Evolutionary conservation across 805 yeast species (phyloP).

Genomic region (Yarrowia deformans): DNA sequence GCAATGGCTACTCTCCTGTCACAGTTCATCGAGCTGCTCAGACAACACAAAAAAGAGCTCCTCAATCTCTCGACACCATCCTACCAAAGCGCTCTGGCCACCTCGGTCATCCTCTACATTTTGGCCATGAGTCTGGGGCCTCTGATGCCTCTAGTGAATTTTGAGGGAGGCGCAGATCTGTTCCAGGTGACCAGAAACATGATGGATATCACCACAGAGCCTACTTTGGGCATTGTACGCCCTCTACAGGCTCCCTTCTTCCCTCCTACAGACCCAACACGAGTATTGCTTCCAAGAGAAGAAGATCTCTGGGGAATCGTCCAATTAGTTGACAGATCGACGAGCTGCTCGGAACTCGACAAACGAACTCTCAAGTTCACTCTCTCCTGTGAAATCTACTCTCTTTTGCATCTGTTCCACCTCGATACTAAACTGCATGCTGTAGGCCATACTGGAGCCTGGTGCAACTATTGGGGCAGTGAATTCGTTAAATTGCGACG

Average conservation of each 20-base stretch:
- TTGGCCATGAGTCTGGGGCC: slow-evolving; percentile 8
- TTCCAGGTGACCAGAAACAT: slow-evolving; percentile 12
- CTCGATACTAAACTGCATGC: slow-evolving; percentile 1
- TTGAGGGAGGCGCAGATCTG: slow-evolving; percentile 1
- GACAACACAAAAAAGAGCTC: slow-evolving; percentile 1
- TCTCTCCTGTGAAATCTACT: slow-evolving; percentile 2
- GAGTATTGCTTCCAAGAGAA: background rate
- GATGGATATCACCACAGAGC: background rate
- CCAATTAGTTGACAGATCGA: background rate
- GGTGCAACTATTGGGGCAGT: slow-evolving; percentile 9
- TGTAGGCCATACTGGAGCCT: slow-evolving; percentile 11
- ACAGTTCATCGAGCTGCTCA: background rate
- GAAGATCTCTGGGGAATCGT: slow-evolving; percentile 8
- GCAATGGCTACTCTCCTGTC: background rate
- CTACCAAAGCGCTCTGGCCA: background rate
- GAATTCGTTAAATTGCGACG: background rate
- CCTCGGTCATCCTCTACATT: slow-evolving; percentile 3
- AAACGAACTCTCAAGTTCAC: background rate
- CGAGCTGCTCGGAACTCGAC: background rate
- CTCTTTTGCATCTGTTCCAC: slow-evolving; percentile 9
- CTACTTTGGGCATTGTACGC: background rate
- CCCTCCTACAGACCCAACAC: background rate
- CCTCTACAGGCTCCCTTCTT: slow-evolving; percentile 7
- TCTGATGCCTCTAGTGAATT: slow-evolving; percentile 2
- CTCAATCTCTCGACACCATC: background rate